Percentiles rank a stretch among this genome's conserved stretches.
phyloP scores from a whole-genome alignment of 495 filamentous ascomycete genomes.

The Lepidopterella palustris region DNA sequence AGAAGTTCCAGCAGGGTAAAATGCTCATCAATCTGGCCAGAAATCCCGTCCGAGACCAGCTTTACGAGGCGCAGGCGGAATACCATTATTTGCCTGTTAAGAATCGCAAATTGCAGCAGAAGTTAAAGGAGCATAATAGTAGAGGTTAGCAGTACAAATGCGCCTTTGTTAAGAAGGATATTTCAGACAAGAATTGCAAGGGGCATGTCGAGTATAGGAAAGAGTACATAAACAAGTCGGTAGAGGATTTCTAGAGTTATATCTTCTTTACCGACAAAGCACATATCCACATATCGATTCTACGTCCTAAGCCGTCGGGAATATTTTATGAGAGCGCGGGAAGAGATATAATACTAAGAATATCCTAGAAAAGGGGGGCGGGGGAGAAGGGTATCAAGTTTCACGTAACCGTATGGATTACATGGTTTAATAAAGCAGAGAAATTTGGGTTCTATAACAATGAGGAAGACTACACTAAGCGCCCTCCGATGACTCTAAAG shows the following conservation, averaged over 20 bases:
- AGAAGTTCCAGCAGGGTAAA: too few relatives aligned
- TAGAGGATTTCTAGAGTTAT: background rate
- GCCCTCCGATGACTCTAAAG: background rate
- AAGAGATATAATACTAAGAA: background rate
- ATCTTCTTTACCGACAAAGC: background rate
- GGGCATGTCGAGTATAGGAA: background rate
- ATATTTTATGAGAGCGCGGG: background rate
- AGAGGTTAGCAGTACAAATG: background rate
- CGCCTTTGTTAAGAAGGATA: background rate
- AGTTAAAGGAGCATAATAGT: background rate
- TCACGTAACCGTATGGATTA: background rate
- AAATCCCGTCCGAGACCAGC: background rate
- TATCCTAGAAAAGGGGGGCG: too few relatives aligned
- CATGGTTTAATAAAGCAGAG: background rate
- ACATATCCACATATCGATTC: background rate
- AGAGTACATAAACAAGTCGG: background rate
- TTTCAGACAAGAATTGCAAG: background rate
- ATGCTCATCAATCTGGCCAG: background rate
- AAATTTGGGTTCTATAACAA: conserved; percentile 1
- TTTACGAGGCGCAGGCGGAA: background rate
- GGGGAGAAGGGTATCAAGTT: background rate
- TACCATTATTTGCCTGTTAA: background rate
- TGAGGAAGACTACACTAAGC: background rate
- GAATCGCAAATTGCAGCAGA: background rate
- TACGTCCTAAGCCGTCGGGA: background rate